Conservation (phyloP, 768 basidiomycete species). For the Mycena amicta region DNA sequence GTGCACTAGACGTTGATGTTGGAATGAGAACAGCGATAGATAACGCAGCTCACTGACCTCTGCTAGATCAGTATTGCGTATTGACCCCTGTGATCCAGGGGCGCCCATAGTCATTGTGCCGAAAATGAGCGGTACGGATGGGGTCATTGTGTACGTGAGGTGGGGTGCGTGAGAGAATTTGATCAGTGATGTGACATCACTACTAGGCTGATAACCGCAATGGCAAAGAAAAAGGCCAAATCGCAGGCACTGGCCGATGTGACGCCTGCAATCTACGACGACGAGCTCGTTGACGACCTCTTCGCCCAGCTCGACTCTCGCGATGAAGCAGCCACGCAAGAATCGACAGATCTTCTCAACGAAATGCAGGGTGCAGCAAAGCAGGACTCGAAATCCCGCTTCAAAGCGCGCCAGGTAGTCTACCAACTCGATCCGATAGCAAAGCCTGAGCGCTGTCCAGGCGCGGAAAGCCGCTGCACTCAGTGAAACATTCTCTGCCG, state of each 20-base stretch:
- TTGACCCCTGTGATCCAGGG: background rate
- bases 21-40: conserved; percentile 30
- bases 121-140: conserved; percentile 36
- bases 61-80: conserved; percentile 9
- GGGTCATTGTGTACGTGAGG: conserved; percentile 2
- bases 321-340: conserved; percentile 51
- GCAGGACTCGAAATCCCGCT: conserved; percentile 62
- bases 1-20: too few species aligned
- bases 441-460: conserved; percentile 37
- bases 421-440: background rate
- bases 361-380: conserved; percentile 52
- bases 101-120: conserved; percentile 24
- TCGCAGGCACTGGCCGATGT: conserved; percentile 30
- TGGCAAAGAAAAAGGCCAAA: conserved; percentile 62
- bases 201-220: conserved; percentile 23
- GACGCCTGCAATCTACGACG: conserved; percentile 44
- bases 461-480: conserved; percentile 72
- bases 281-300: conserved; percentile 73
- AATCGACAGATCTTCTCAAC: conserved; percentile 50
- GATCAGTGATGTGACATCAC: conserved; percentile 8
- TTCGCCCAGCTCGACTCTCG: conserved; percentile 74
- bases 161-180: background rate
- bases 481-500: conserved; percentile 52
- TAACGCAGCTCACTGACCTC: conserved; percentile 1
- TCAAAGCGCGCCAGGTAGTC: conserved; percentile 70